Evolutionary conservation across 1,139 yeast species (phyloP), one percentile per base, ranked within the genome.

Genomic region (Pichia cactophila): DNA sequence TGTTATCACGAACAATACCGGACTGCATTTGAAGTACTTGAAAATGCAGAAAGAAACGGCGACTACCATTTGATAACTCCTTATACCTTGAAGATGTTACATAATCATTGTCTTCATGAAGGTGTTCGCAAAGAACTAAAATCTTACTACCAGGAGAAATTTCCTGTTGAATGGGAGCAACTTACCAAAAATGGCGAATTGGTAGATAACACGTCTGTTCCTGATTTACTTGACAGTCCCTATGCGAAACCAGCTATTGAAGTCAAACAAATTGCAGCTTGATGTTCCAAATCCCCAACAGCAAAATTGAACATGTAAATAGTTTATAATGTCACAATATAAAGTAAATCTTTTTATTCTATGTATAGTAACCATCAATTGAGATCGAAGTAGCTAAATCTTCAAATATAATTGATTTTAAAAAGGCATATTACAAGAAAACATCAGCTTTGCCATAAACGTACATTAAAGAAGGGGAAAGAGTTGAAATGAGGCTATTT

Each of bases 1-100:
- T 85, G 87, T 53, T 83, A 83, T 58, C 81, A 81, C 60, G 90
- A 86, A 2, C 69, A 74, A 46, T 75, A 74, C 39, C 74, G 75
- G 31, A 75, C 78, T 5, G 94, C 94, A 0, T 67, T 83, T 17
- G 71, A 69, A 20, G 65, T 81, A 26, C 72, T 79, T 1, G 70
- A 71, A 37, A 72, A 70, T 42, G 75, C 82, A 68, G 71, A 70
- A 33, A 76, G 78, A 47, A 73, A 74, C 54, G 83, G 80, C 6
- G 58, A 62, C 17, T 61, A 82, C 10, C 51, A 52, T 20, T 68
- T 68, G 14, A 68, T 83, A 2, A 68, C 74, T 16, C 63, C 68
- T 6, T 80, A 78, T n/a, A 72, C 81, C 6, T 63, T 86, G 40
- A 71, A 75, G 44, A 68, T 80, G 1, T 61, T 84, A 59, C 79